Percentiles rank a stretch among this genome's conserved stretches.
phyloP scores from a whole-genome alignment of 805 yeast species.

The Metschnikowia lunata region DNA sequence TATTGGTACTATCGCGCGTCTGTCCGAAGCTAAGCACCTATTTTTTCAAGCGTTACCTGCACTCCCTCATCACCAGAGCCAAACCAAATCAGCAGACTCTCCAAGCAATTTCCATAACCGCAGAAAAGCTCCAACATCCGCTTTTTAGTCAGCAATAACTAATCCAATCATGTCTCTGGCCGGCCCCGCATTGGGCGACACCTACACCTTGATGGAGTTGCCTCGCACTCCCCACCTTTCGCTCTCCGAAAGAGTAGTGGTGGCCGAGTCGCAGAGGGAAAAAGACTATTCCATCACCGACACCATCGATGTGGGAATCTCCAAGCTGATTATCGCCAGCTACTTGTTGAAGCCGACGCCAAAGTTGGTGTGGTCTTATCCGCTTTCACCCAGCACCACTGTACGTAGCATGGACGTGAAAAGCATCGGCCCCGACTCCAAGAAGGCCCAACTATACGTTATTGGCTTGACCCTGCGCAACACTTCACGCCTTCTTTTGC shows the following conservation, averaged over 20 bases:
- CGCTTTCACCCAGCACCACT: slow-evolving; percentile 45
- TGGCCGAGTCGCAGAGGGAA: slow-evolving; percentile 15
- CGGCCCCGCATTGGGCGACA: slow-evolving; percentile 16
- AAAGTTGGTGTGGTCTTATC: slow-evolving; percentile 51
- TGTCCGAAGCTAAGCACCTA: too few species aligned
- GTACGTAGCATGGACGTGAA: slow-evolving; percentile 39
- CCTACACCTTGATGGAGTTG: slow-evolving; percentile 19
- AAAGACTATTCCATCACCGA: slow-evolving; percentile 16
- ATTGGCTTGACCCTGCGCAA: slow-evolving; percentile 37
- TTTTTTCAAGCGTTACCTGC: slow-evolving; percentile 1
- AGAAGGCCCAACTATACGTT: slow-evolving; percentile 21
- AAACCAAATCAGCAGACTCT: too few species aligned
- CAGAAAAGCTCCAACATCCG: too few species aligned
- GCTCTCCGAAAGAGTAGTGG: slow-evolving; percentile 16
- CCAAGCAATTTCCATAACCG: too few species aligned
- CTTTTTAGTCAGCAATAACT: background rate
- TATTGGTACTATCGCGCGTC: too few species aligned
- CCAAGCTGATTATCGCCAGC: slow-evolving; percentile 50
- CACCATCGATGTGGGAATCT: slow-evolving; percentile 48
- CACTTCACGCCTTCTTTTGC: slow-evolving; percentile 19
- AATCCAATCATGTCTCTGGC: background rate
- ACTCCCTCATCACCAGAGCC: slow-evolving; percentile 1
- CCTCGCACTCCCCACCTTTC: slow-evolving; percentile 17
- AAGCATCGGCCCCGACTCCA: slow-evolving; percentile 10
- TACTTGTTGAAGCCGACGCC: slow-evolving; percentile 54